phyloP scores from a whole-genome alignment of 2,329 filamentous ascomycete species.

The Pezicula radicicola region DNA sequence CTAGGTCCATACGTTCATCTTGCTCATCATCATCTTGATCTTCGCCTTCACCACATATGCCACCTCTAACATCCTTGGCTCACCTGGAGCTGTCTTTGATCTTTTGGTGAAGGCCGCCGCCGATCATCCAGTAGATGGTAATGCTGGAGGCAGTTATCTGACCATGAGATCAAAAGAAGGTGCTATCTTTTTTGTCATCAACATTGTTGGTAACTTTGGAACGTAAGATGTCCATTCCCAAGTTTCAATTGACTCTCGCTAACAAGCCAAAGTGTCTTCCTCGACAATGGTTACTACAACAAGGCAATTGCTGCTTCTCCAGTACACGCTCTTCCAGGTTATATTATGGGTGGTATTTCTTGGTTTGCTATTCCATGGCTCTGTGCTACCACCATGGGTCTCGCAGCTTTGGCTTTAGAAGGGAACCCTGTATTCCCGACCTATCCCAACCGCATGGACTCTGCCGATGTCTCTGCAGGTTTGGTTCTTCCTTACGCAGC shows the following conservation, averaged over 20 bases:
- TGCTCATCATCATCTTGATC: conserved; percentile 80
- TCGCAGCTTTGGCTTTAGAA: conserved; percentile 78
- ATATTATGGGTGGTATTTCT: conserved; percentile 74
- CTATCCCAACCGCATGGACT: conserved; percentile 68
- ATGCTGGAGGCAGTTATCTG: conserved; percentile 77
- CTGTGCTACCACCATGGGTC: conserved; percentile 82
- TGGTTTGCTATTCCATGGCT: conserved; percentile 96
- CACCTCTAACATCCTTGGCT: conserved; percentile 68
- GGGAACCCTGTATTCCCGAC: conserved; percentile 69
- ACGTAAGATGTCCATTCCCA: conserved; percentile 20
- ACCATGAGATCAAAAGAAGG: conserved; percentile 83
- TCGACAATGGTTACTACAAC: conserved; percentile 89
- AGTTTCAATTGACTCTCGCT: conserved; percentile 39
- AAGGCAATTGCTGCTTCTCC: conserved; percentile 88
- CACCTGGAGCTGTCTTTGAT: conserved; percentile 75
- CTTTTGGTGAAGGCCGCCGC: conserved; percentile 66
- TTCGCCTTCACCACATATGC: conserved; percentile 83
- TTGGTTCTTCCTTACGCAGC: conserved; percentile 83
- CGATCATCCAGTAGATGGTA: conserved; percentile 73
- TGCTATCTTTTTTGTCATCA: conserved; percentile 88
- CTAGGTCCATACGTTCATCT: conserved; percentile 73
- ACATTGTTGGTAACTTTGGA: conserved; percentile 80
- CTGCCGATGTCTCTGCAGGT: conserved; percentile 75
- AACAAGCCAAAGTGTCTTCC: conserved; percentile 54
- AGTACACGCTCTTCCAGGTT: conserved; percentile 82